Percentiles rank a stretch among this genome's conserved stretches.
phyloP scores from a whole-genome alignment of 192 early-diverging fungal genomes.

The Entomortierella chlamydospora region DNA sequence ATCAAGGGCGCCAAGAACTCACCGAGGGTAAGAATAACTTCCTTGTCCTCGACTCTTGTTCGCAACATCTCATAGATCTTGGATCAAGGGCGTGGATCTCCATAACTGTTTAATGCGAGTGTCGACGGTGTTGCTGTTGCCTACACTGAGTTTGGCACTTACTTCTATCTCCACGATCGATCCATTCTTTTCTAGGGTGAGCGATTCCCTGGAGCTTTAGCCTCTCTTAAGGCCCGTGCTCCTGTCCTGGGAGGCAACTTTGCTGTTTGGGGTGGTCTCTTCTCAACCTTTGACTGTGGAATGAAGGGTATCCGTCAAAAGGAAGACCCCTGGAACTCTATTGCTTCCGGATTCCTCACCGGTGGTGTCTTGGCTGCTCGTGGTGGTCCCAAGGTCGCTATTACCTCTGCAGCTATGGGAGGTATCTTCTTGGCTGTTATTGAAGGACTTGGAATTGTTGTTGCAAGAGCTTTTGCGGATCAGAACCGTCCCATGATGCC shows the following conservation, averaged over 20 bases:
- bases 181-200: constrained; percentile 70
- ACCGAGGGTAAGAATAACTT: constrained; percentile 74
- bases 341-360: constrained; percentile 92
- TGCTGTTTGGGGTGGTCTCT: constrained; percentile 99
- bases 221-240: constrained; percentile 91
- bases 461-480: constrained; percentile 34
- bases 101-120: no score
- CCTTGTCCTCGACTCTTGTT: background rate
- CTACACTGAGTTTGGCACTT: no score
- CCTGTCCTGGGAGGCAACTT: constrained; percentile 98
- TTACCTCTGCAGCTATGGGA: constrained; percentile 87
- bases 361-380: constrained; percentile 95
- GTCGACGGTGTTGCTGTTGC: no score
- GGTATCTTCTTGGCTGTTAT: constrained; percentile 94
- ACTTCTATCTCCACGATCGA: background rate
- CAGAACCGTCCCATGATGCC: constrained; percentile 48
- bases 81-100: no score
- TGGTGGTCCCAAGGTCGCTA: constrained; percentile 68
- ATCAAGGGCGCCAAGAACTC: constrained; percentile 99
- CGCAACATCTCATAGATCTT: background rate
- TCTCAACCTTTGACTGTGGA: constrained; percentile 97
- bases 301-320: constrained; percentile 94
- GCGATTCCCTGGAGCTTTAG: constrained; percentile 86
- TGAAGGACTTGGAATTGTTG: constrained; percentile 88
- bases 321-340: constrained; percentile 99